A percentile compares a stretch with the other conserved stretches of the same genome.
These are phyloP conservation scores for Monascus ruber DNA, from an alignment of 2,329 filamentous ascomycete species.

Conservation along the genomic window DNA sequence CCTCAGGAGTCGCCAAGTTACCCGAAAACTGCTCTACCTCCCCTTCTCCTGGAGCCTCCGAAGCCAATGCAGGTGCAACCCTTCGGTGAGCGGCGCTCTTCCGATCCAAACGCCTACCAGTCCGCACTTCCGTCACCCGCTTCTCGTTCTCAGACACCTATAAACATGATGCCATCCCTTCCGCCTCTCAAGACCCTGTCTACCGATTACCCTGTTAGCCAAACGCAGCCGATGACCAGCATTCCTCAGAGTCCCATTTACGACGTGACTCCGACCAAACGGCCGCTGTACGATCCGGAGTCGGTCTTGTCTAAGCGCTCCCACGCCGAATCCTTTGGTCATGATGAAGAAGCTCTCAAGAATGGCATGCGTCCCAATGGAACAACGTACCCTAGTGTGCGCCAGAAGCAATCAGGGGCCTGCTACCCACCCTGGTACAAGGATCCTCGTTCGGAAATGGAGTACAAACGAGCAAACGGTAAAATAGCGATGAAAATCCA, in stretches of 20 bases:
- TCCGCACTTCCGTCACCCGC: slow-evolving; percentile 20
- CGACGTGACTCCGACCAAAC: slow-evolving; percentile 14
- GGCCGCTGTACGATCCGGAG: slow-evolving; percentile 21
- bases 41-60: slow-evolving; percentile 17
- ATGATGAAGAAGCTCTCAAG: slow-evolving; percentile 28
- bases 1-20: slow-evolving; percentile 5
- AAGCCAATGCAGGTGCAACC: slow-evolving; percentile 10
- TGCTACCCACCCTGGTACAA: slow-evolving; percentile 13
- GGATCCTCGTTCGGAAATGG: slow-evolving; percentile 17
- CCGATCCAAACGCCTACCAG: slow-evolving; percentile 29
- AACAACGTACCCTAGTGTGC: slow-evolving; percentile 11
- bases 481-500: slow-evolving; percentile 21
- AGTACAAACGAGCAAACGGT: slow-evolving; percentile 27
- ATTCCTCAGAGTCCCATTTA: slow-evolving; percentile 11
- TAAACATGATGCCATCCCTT: slow-evolving; percentile 15
- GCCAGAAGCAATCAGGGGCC: slow-evolving; percentile 16
- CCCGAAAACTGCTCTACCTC: slow-evolving; percentile 16
- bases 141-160: slow-evolving; percentile 16
- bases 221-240: slow-evolving; percentile 14
- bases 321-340: slow-evolving; percentile 29
- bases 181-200: slow-evolving; percentile 26
- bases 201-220: slow-evolving; percentile 15
- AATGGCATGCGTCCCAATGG: slow-evolving; percentile 34
- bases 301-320: slow-evolving; percentile 20
- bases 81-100: slow-evolving; percentile 27